Evolutionary conservation across 1,284 basidiomycete genomes (phyloP).

Genomic region (Rhodotorula sp.): DNA sequence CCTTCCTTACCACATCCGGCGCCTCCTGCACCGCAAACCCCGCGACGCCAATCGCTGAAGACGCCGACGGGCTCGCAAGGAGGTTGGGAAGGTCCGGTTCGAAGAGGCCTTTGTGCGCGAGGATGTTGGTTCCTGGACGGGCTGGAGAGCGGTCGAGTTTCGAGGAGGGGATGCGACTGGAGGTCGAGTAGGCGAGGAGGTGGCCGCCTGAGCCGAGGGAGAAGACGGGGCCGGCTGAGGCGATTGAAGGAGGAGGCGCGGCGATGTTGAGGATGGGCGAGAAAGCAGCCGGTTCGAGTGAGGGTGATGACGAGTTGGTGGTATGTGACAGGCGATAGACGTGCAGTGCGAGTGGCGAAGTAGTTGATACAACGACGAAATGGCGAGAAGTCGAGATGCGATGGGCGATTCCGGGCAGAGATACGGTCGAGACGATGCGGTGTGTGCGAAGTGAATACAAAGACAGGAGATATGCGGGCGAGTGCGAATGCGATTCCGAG

Average conservation of each 20-base stretch:
- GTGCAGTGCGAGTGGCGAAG: constrained; percentile 29
- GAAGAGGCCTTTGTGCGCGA: constrained; percentile 29
- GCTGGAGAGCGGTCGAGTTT: constrained; percentile 16
- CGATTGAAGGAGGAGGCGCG: constrained; percentile 4
- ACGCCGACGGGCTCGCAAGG: not conserved
- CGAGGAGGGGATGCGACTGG: constrained; percentile 1
- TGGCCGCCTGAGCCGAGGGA: constrained; percentile 28
- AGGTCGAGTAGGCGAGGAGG: constrained; percentile 33
- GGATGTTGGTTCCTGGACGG: constrained; percentile 24
- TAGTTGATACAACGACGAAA: constrained; percentile 21
- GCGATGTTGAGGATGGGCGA: constrained; percentile 30
- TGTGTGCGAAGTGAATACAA: constrained; percentile 33
- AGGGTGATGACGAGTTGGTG: not conserved
- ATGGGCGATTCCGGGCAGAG: constrained; percentile 18
- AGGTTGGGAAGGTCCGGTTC: constrained; percentile 1
- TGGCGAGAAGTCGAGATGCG: constrained; percentile 10
- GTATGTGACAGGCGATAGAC: not conserved
- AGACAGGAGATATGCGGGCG: constrained; percentile 1
- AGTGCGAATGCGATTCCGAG: not conserved
- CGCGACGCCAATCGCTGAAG: not conserved
- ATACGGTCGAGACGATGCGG: constrained; percentile 8
- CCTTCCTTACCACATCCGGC: constrained; percentile 30
- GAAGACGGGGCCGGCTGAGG: constrained; percentile 24
- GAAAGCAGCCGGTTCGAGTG: constrained; percentile 6
- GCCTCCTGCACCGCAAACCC: constrained; percentile 26